Conservation (phyloP, 208 protist species). For the Jaenimonas drosophilae region DNA sequence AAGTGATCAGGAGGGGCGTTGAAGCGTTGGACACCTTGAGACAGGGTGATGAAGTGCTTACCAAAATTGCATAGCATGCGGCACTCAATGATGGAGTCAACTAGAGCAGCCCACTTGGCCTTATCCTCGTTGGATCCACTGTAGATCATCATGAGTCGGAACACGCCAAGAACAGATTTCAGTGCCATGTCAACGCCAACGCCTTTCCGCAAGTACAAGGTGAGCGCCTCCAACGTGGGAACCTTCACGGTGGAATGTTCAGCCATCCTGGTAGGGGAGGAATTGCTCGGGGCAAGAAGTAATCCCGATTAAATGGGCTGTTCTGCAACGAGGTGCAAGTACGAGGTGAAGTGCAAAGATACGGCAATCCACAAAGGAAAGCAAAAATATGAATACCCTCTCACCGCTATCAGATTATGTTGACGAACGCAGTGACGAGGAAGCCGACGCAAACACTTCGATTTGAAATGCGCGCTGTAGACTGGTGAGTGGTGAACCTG, state of each 20-base stretch:
- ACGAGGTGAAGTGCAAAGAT: no score
- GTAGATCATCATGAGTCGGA: constrained; percentile 54
- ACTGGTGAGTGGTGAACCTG: no score
- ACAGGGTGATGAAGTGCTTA: constrained; percentile 34
- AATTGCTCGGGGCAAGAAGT: no score
- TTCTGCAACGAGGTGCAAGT: no score
- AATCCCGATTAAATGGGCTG: no score
- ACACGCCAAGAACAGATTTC: constrained; percentile 55
- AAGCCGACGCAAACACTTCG: no score
- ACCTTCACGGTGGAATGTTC: constrained; percentile 2
- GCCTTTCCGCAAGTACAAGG: constrained; percentile 57
- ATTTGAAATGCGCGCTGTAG: no score
- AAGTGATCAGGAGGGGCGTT: constrained; percentile 8
- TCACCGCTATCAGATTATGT: no score
- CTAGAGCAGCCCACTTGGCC: constrained; percentile 29
- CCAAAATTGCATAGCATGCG: constrained; percentile 86
- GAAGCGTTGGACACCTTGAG: constrained; percentile 21
- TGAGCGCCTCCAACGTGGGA: constrained; percentile 36
- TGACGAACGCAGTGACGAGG: no score
- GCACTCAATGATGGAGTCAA: constrained; percentile 69
- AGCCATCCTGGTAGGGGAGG: no score
- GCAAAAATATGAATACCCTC: no score
- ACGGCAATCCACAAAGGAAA: no score
- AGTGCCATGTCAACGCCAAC: constrained; percentile 76
- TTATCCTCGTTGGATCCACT: constrained; percentile 12